These are phyloP conservation scores for Aspergillus kassunensis DNA, from an alignment of 495 filamentous ascomycete species.

Conservation along the genomic window DNA sequence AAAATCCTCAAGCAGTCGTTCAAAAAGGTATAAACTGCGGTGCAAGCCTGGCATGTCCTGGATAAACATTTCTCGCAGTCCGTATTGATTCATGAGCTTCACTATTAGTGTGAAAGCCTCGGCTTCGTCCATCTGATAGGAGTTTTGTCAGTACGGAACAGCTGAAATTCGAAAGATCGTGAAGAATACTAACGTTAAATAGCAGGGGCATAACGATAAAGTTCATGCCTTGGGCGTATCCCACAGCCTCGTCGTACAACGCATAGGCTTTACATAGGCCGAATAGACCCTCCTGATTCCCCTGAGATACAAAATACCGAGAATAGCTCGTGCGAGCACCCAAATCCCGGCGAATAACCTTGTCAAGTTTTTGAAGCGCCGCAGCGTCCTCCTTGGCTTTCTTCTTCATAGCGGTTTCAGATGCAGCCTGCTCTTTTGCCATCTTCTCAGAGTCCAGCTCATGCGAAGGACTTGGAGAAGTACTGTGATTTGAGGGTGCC, in stretches of 20 bases:
- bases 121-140: conserved; percentile 84
- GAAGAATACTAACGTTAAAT: conserved; percentile 69
- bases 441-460: conserved; percentile 62
- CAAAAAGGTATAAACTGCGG: conserved; percentile 89
- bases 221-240: conserved; percentile 99
- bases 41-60: conserved; percentile 97
- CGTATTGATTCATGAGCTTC: conserved; percentile 93
- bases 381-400: conserved; percentile 72
- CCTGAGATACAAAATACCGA: conserved; percentile 81
- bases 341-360: conserved; percentile 82
- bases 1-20: conserved; percentile 87
- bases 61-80: conserved; percentile 87
- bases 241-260: conserved; percentile 87
- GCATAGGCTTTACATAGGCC: conserved; percentile 97
- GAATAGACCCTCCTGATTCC: conserved; percentile 91
- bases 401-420: conserved; percentile 63
- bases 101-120: conserved; percentile 94
- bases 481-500: conserved; percentile 54
- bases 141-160: background rate
- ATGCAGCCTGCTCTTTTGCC: conserved; percentile 61
- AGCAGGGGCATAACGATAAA: conserved; percentile 97
- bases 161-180: background rate
- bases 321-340: conserved; percentile 94
- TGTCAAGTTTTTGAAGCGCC: conserved; percentile 78
- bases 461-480: conserved; percentile 54